Evolutionary conservation across 1,284 basidiomycete species (phyloP).

Genomic region (Phylloboletellus chloephorus): DNA sequence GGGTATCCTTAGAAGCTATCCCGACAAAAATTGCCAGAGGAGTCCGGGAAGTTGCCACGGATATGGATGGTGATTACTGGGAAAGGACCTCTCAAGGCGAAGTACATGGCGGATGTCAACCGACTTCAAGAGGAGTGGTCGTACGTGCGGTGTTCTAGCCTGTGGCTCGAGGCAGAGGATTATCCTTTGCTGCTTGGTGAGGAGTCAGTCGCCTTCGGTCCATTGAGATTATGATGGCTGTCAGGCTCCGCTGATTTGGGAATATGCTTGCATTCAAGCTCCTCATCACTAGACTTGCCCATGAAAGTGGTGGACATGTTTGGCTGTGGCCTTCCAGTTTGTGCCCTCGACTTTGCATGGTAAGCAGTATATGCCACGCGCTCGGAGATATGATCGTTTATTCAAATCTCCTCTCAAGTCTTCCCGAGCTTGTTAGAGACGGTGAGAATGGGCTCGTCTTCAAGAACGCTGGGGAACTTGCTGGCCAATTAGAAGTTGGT

Average conservation of each 20-base stretch:
- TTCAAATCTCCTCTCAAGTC: slow-evolving; percentile 39
- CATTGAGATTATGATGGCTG: slow-evolving; percentile 3
- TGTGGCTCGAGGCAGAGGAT: slow-evolving; percentile 85
- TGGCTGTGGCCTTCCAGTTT: slow-evolving; percentile 90
- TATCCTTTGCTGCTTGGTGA: slow-evolving; percentile 81
- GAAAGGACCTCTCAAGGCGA: slow-evolving; percentile 74
- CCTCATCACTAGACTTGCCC: slow-evolving; percentile 87
- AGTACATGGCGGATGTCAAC: slow-evolving; percentile 66
- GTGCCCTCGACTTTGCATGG: slow-evolving; percentile 86
- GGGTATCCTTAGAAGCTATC: neutral
- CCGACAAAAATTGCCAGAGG: slow-evolving; percentile 14
- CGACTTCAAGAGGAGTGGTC: slow-evolving; percentile 66
- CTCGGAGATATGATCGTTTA: neutral
- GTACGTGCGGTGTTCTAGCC: slow-evolving; percentile 77
- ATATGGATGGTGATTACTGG: slow-evolving; percentile 87
- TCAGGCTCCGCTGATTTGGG: slow-evolving; percentile 91
- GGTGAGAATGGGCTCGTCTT: slow-evolving; percentile 83
- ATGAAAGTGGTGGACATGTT: slow-evolving; percentile 99
- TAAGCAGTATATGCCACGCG: slow-evolving; percentile 32
- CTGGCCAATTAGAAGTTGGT: slow-evolving; percentile 64
- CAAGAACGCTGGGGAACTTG: slow-evolving; percentile 61
- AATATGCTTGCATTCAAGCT: slow-evolving; percentile 86
- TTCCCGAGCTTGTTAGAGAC: slow-evolving; percentile 83
- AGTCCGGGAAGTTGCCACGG: slow-evolving; percentile 53
- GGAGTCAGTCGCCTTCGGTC: slow-evolving; percentile 16